Conservation (phyloP, 805 yeast species). For the Cyberlindnera misumaiensis region DNA sequence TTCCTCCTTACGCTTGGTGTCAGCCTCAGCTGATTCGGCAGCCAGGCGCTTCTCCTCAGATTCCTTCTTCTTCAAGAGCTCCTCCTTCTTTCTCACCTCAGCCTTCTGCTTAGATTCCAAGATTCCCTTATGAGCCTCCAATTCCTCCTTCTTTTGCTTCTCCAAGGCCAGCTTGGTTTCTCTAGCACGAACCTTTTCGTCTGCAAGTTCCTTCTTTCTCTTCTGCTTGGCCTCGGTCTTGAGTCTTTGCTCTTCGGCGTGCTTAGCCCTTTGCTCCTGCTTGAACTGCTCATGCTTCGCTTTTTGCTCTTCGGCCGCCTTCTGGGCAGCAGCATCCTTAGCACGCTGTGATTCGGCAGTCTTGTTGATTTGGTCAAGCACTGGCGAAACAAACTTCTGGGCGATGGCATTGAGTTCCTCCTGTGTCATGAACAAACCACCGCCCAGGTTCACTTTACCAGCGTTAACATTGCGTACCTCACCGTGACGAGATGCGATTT, state of each 20-base stretch:
- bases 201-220: constrained; percentile 30
- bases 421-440: constrained; percentile 73
- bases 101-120: constrained; percentile 27
- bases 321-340: constrained; percentile 39
- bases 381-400: constrained; percentile 72
- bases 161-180: constrained; percentile 23
- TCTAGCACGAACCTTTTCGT: constrained; percentile 25
- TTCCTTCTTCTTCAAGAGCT: constrained; percentile 27
- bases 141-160: constrained; percentile 29
- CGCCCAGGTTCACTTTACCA: constrained; percentile 74
- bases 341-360: constrained; percentile 68
- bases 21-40: constrained; percentile 30
- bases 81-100: constrained; percentile 19
- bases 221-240: constrained; percentile 37
- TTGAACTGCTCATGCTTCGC: constrained; percentile 35
- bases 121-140: constrained; percentile 30
- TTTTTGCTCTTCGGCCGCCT: constrained; percentile 29
- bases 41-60: constrained; percentile 18
- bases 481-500: constrained; percentile 64
- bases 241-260: constrained; percentile 40
- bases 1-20: constrained; percentile 40
- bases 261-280: constrained; percentile 31
- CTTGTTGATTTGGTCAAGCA: constrained; percentile 60
- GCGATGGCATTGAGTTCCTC: constrained; percentile 80
- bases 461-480: constrained; percentile 43